Conservation (phyloP, 352 stramenopile genomes). For the Phytophthora cactorum region DNA sequence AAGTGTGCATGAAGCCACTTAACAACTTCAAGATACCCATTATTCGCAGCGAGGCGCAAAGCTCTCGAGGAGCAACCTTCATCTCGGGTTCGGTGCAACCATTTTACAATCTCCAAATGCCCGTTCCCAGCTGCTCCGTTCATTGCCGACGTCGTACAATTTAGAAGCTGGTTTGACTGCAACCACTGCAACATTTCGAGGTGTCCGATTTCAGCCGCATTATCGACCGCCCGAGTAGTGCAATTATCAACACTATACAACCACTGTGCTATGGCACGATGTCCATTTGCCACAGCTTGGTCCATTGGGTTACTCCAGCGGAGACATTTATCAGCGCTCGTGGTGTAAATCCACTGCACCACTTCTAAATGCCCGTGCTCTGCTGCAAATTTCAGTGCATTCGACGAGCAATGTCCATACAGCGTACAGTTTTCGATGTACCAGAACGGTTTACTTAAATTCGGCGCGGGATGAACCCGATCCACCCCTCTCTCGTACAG, state of each 20-base stretch:
- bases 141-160: not conserved
- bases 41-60: not conserved
- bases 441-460: too few relatives aligned
- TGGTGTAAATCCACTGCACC: conserved; percentile 7
- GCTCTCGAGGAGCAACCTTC: not conserved
- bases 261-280: not conserved
- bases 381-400: not conserved
- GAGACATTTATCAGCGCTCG: not conserved
- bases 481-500: conserved; percentile 1
- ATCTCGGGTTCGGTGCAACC: not conserved
- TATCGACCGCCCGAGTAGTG: not conserved
- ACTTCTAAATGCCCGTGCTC: conserved; percentile 8
- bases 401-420: not conserved
- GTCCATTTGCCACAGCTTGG: not conserved
- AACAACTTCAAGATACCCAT: conserved; percentile 1
- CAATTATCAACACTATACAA: not conserved
- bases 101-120: conserved; percentile 3
- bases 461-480: too few relatives aligned
- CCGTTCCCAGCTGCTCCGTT: conserved; percentile 3
- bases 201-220: conserved; percentile 4
- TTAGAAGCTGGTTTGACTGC: not conserved
- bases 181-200: conserved; percentile 9
- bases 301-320: not conserved
- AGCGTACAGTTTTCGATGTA: not conserved
- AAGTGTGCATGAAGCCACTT: not conserved